phyloP scores from a whole-genome alignment of 2,329 filamentous ascomycete species.

The Phaeosphaeriaceae sp. region DNA sequence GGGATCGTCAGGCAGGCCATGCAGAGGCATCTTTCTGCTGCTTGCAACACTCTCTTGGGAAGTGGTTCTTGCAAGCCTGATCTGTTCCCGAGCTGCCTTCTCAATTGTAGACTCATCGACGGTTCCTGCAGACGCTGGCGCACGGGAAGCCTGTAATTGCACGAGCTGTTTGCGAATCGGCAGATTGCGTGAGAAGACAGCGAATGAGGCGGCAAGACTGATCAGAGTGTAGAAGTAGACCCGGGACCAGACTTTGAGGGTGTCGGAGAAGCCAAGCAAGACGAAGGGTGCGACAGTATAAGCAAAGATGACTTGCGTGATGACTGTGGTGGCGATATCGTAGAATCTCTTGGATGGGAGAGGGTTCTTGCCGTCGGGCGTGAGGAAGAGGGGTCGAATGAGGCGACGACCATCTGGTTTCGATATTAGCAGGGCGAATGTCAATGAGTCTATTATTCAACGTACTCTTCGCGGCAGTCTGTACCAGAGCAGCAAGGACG shows the following conservation, averaged over 20 bases:
- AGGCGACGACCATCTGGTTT: constrained; percentile 81
- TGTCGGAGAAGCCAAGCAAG: constrained; percentile 74
- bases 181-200: constrained; percentile 80
- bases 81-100: constrained; percentile 42
- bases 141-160: constrained; percentile 36
- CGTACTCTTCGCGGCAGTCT: constrained; percentile 93
- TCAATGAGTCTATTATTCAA: constrained; percentile 22
- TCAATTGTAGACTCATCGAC: constrained; percentile 37
- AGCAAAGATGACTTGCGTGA: constrained; percentile 82
- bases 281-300: constrained; percentile 88
- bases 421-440: constrained; percentile 1
- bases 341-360: constrained; percentile 80
- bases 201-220: constrained; percentile 69
- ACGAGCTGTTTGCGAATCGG: constrained; percentile 61
- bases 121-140: constrained; percentile 21
- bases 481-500: constrained; percentile 85
- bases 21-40: constrained; percentile 63
- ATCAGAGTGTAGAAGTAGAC: constrained; percentile 89
- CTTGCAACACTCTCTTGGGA: constrained; percentile 62
- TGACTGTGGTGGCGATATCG: constrained; percentile 76
- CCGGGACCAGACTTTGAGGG: constrained; percentile 77
- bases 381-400: constrained; percentile 90
- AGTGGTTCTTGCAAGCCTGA: constrained; percentile 55
- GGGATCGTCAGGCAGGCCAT: constrained; percentile 81
- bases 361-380: constrained; percentile 67